Base-by-base conservation (phyloP, 1,284 basidiomycete genomes). In the Moesziomyces sp. region DNA sequence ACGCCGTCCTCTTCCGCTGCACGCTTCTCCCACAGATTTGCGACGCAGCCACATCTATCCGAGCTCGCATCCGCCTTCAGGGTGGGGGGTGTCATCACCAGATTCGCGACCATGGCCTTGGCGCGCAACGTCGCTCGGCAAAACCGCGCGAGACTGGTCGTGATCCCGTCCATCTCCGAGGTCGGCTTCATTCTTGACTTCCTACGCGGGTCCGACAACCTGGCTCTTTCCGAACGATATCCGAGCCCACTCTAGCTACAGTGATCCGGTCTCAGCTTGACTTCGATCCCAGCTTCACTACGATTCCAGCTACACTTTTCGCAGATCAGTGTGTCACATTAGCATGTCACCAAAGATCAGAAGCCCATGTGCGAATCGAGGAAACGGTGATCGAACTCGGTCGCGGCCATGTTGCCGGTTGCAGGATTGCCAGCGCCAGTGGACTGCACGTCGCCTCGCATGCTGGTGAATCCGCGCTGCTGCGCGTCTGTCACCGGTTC, bases 281-380 rank as follows among this genome's bases (percentile, higher is more conserved):
- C 28, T 28, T 9, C 9, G 28, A 28, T 28, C 28, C 8, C 30
- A 13, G 30, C 10, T 34, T 34, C 30, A 34, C 30, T 40, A 5
- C 6, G 7, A 16, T 16, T 6, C 16, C 38, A 38, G 35, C 35
- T 38, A 13, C 16, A n/a, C 16, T 14, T 40, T 18, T n/a, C 38
- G 16, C 16, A 40, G 2, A 4, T 2, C 38, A 35, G 13, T 18
- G 6, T 16, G 7, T 40, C 38, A 14, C 16, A 40, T 40, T 18
- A 16, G 16, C 8, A 18, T 3, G 16, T 18, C 18, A 5, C 38
- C 18, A n/a, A n/a, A 7, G 7, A 23, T 51, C 34, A 73, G 51
- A 73, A 73, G 9, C 70, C 70, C 64, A 73, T 73, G n/a, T 73
- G 64, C 5, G 70, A 67, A 35, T 73, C 70, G 13, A 73, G 60